A percentile compares a stretch with the other conserved stretches of the same genome.
These are phyloP conservation scores for Crucibulum laeve DNA, from an alignment of 768 basidiomycete species.

Conservation along the genomic window DNA sequence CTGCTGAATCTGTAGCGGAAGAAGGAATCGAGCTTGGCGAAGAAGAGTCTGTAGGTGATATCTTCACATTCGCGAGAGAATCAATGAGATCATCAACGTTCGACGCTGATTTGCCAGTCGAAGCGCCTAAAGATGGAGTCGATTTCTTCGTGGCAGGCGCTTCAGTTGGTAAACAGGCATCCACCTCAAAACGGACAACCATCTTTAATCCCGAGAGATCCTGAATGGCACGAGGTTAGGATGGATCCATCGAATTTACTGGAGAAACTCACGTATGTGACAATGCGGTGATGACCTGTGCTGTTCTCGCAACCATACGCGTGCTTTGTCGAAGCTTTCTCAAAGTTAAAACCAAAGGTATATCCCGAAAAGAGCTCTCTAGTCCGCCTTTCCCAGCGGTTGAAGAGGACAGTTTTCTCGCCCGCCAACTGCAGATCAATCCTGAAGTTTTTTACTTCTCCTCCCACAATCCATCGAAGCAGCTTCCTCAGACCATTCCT, in stretches of 20 bases:
- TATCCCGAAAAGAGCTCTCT: constrained; percentile 29
- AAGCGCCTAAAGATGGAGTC: constrained; percentile 14
- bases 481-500: constrained; percentile 65
- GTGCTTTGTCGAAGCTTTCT: constrained; percentile 46
- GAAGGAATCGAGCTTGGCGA: constrained; percentile 11
- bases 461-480: constrained; percentile 47
- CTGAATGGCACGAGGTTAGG: constrained; percentile 27
- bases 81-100: constrained; percentile 31
- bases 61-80: constrained; percentile 25
- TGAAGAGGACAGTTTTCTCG: constrained; percentile 53
- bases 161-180: constrained; percentile 34
- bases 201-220: constrained; percentile 54
- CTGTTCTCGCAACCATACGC: constrained; percentile 44
- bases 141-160: not conserved
- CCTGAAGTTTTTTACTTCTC: constrained; percentile 46
- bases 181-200: constrained; percentile 56
- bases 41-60: constrained; percentile 15
- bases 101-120: constrained; percentile 14
- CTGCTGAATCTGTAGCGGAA: constrained; percentile 9
- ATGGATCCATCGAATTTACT: not conserved
- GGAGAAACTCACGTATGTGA: constrained; percentile 52
- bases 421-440: constrained; percentile 69
- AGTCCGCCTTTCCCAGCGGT: constrained; percentile 48
- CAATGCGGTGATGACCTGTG: constrained; percentile 58
- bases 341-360: constrained; percentile 60